Base-by-base conservation (phyloP, 2,329 filamentous ascomycete genomes). In the Ophiocordyceps camponoti-saundersi region DNA sequence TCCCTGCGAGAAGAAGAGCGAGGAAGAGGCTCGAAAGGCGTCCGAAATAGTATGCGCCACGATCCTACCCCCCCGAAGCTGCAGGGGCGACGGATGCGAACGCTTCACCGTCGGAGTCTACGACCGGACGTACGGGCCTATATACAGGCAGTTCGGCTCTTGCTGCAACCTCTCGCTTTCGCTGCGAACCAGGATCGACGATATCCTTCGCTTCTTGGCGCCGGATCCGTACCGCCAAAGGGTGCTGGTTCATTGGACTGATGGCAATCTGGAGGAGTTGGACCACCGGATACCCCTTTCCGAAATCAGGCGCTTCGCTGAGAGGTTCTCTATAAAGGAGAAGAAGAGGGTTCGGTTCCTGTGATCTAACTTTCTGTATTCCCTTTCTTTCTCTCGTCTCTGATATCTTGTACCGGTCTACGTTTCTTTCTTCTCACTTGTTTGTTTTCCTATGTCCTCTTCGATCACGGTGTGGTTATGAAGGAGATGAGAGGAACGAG, bases 211-310 rank as follows among this genome's bases (percentile, higher is more conserved):
- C 36, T 20, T 40, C 46, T 52, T 61, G 22, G 55, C 51, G 15
- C 53, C 55, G 21, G 55, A 59, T 43, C 44, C 45, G 44, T 47
- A 43, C 13, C 43, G 47, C 7, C 48, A 53, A 50, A 57, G 55
- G 48, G 55, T 60, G 3, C 10, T 57, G 23, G 58, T 61, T 29
- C 52, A 53, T 36, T 62, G 58, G 60, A 39, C 49, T 13, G 50
- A 58, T 45, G 57, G 54, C 16, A 49, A 46, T 8, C 42, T 34
- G 3, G 57, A 61, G 49, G 43, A 41, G 8, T 50, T 62, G 13
- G 53, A 52, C 36, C 48, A 50, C 2, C 23, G 48, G 15, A 48
- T 60, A 6, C 46, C 50, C 15, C 36, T 60, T 44, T 44, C 48
- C 5, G 55, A 59, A 21, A 40, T 62, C 21, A 45, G 48, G 34